Base-by-base conservation (phyloP, 2,329 filamentous ascomycete species). In the Lojkania enalia region DNA sequence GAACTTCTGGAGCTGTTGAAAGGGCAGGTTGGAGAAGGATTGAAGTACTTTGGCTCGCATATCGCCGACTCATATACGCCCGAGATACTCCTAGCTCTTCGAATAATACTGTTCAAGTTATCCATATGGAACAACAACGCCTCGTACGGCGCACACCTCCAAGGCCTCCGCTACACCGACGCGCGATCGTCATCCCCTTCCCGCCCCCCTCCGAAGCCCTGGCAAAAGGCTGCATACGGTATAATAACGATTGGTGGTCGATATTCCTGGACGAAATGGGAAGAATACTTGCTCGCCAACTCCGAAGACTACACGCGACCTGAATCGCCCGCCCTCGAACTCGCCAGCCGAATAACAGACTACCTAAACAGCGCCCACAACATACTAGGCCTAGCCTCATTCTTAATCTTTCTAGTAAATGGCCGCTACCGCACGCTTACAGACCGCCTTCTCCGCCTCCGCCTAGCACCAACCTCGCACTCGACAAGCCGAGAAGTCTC, bases 51-150 rank as follows among this genome's bases (percentile, higher is more conserved):
- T 55, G 86, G 87, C 67, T 65, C 77, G 13, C 83, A 91, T 67
- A 72, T 95, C 33, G 82, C 87, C 46, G 90, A 96, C 67, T 88
- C 95, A 61, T 96, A 89, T 84, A 84, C 85, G 12, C 79, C 88
- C 40, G 94, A 97, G 72, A 92, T 97, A 42, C 78, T 87, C 51
- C 78, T 96, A 20, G 80, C 77, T 0, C 77, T 99, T 44, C 80
- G 92, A 35, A 83, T 86, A 2, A 76, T 90, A 2, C 76, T 99
- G 5, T 99, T 96, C 77, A 99, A 99, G 72, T 80, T 99, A 51
- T 90, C 88, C 13, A 85, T 99, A 46, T 99, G 94, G 94, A 91
- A 97, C 69, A 89, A 96, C 69, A 86, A 96, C 68, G 89, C 94
- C 29, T 95, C 88, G 4, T 97, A 99, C 70, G 94, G 94, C 48